Conservation (phyloP, 2,329 filamentous ascomycete species). For the Botrytis cinerea region DNA sequence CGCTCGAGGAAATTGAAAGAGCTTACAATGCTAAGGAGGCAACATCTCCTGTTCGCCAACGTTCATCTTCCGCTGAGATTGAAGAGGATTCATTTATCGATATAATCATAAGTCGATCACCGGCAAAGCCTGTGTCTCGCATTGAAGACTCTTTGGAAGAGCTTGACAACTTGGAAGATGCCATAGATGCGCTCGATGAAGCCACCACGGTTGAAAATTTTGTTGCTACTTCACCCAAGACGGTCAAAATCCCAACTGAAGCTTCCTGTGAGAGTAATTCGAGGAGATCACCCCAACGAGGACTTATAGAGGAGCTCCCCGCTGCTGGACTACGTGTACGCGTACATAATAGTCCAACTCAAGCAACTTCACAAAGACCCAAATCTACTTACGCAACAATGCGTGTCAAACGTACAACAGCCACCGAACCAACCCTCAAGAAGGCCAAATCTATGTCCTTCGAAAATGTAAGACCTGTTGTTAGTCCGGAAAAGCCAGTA, state of each 20-base stretch:
- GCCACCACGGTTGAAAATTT: slow-evolving; percentile 36
- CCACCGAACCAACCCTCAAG: slow-evolving; percentile 33
- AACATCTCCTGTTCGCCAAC: slow-evolving; percentile 8
- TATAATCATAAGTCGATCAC: slow-evolving; percentile 43
- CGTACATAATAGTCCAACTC: background rate
- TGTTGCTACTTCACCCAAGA: slow-evolving; percentile 20
- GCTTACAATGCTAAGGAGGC: slow-evolving; percentile 22
- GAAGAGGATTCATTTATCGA: slow-evolving; percentile 43
- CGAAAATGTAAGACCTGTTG: slow-evolving; percentile 24
- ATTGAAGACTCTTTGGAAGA: slow-evolving; percentile 67
- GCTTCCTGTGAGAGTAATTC: slow-evolving; percentile 3
- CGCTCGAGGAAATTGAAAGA: slow-evolving; percentile 38
- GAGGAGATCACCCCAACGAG: slow-evolving; percentile 7
- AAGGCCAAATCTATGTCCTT: slow-evolving; percentile 38
- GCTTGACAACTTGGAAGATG: slow-evolving; percentile 61
- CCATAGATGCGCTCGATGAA: slow-evolving; percentile 51
- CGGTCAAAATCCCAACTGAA: slow-evolving; percentile 10
- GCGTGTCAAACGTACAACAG: slow-evolving; percentile 45
- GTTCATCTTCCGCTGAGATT: slow-evolving; percentile 20
- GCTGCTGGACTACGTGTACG: slow-evolving; percentile 5
- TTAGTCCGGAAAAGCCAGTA: slow-evolving; percentile 37
- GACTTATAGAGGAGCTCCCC: slow-evolving; percentile 5
- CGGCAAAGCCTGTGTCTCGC: slow-evolving; percentile 46
- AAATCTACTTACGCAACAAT: slow-evolving; percentile 46
- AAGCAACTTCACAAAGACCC: slow-evolving; percentile 38